Evolutionary conservation across 2,329 filamentous ascomycete genomes (phyloP), one percentile per base, ranked within the genome.

Genomic region (Penicillium polonicum): DNA sequence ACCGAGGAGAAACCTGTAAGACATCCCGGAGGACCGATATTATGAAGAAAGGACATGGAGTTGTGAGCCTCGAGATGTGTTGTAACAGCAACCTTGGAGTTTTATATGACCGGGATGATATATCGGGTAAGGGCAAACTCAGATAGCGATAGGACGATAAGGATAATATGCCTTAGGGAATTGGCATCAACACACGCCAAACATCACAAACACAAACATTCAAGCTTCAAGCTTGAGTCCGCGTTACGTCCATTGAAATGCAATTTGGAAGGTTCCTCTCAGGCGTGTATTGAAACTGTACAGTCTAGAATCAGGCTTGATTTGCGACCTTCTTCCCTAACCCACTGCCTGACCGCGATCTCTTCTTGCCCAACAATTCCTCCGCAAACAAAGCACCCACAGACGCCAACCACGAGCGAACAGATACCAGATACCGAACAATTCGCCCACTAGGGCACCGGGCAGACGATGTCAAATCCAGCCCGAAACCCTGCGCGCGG

Each of bases 401-500:
- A 17, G n/a, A 27, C 29, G 27, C 27, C 35, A 45, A 33, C 23
- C 27, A 36, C 54, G 21, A 52, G 27, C 41, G 27, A 48, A 31
- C 42, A 46, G 23, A 44, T 21, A 43, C 48, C 39, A 51, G 4
- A 15, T 13, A 36, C 42, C 49, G 17, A 46, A 23, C 35, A 53
- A 57, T 57, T 21, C 49, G 55, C 55, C 55, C 55, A 57, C 31
- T 46, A 53, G 55, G 55, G 55, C 55, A 53, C 36, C 29, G 49
- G 55, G 55, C 35, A 57, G 57, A 59, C 39, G 55, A 64, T 61
- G 61, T 68, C 62, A 52, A 72, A 71, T 67, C 70, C 74, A 35
- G 62, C 68, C 52, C 69, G 71, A 51, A 70, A 71, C 33, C 60
- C 70, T 51, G 60, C 70, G 54, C 75, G 75, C 58, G 70, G 72